Conservation (phyloP, 164 flowering plant genomes). For the Dillenia suffruticosa region DNA sequence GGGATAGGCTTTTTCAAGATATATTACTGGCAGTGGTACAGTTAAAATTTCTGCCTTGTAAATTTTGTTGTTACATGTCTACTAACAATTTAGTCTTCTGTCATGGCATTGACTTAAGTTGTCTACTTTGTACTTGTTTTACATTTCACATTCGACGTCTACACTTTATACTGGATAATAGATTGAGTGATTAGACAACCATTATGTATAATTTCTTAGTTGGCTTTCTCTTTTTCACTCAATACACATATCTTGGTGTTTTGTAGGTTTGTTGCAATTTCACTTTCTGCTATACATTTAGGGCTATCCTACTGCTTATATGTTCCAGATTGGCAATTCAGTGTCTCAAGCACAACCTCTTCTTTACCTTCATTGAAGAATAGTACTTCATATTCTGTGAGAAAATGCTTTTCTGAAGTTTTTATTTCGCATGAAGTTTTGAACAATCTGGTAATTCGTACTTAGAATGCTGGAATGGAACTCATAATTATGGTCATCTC, state of each 20-base stretch:
- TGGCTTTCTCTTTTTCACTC: not conserved
- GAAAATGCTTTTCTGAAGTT: slow-evolving; percentile 4
- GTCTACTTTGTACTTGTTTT: too few relatives aligned
- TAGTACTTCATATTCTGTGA: slow-evolving; percentile 32
- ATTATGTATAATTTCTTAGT: too few relatives aligned
- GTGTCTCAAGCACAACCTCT: slow-evolving; percentile 22
- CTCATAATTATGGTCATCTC: not conserved
- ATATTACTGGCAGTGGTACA: slow-evolving; percentile 55
- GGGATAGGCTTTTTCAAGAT: slow-evolving; percentile 22
- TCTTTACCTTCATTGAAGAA: slow-evolving; percentile 16
- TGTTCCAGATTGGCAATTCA: slow-evolving; percentile 73
- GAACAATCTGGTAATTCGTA: not conserved
- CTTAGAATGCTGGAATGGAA: not conserved
- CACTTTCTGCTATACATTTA: slow-evolving; percentile 33
- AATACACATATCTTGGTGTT: not conserved
- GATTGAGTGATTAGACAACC: too few relatives aligned
- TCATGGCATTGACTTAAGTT: too few relatives aligned
- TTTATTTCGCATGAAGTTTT: not conserved
- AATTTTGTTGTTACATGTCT: not conserved
- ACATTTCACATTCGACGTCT: too few relatives aligned
- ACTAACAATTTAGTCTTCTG: not conserved
- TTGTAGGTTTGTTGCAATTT: slow-evolving; percentile 42
- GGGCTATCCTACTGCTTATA: slow-evolving; percentile 49
- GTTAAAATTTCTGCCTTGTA: not conserved
- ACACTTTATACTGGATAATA: too few relatives aligned